These are phyloP conservation scores for Cryphonectria japonica DNA, from an alignment of 2,329 filamentous ascomycete genomes.

Conservation along the genomic window DNA sequence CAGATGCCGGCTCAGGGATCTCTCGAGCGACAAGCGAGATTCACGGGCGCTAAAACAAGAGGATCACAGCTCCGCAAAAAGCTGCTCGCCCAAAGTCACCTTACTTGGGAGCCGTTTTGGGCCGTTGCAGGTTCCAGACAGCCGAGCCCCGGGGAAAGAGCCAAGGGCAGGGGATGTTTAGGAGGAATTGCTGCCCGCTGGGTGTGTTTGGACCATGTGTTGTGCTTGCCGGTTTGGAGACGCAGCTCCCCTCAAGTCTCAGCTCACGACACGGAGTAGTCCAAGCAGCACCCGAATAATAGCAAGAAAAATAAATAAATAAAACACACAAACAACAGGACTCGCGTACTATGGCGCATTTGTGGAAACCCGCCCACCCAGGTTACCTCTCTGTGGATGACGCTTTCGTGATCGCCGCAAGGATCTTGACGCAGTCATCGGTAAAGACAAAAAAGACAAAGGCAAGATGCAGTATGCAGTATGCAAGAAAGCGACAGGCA, in stretches of 20 bases:
- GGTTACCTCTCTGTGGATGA: neutral
- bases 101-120: neutral
- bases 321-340: neutral
- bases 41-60: slow-evolving; percentile 6
- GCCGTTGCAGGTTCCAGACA: neutral
- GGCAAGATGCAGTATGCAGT: neutral
- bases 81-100: neutral
- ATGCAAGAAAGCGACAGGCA: neutral
- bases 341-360: neutral
- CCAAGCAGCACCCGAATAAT: neutral
- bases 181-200: neutral
- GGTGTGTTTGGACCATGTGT: neutral
- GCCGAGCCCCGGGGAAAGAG: neutral
- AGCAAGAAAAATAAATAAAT: neutral
- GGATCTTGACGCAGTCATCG: slow-evolving; percentile 5
- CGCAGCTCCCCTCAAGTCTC: slow-evolving; percentile 17
- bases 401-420: slow-evolving; percentile 10
- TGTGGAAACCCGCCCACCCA: neutral
- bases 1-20: neutral
- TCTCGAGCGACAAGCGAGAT: slow-evolving; percentile 2
- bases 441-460: neutral
- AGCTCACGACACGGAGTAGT: slow-evolving; percentile 13
- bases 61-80: neutral
- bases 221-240: slow-evolving; percentile 3
- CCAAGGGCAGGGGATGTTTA: slow-evolving; percentile 12